Evolutionary conservation across 2,329 filamentous ascomycete species (phyloP).

Genomic region (Pyrenochaeta sp.): DNA sequence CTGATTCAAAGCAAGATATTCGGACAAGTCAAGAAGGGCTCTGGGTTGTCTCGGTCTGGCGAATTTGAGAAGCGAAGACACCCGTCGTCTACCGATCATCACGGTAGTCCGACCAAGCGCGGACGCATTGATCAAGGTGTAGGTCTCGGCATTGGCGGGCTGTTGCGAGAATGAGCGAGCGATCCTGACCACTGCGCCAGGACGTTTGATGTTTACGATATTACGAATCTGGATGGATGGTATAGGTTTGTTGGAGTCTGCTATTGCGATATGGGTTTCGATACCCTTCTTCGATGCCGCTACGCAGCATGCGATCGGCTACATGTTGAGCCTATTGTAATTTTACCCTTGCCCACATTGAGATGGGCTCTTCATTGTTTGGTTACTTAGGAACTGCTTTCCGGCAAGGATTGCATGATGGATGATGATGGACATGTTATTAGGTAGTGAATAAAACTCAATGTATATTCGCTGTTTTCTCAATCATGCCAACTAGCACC

Average conservation of each 20-base stretch:
- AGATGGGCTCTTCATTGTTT: background rate
- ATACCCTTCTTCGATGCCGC: constrained; percentile 25
- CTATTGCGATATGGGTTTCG: constrained; percentile 19
- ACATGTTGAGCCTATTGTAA: background rate
- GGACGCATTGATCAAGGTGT: constrained; percentile 58
- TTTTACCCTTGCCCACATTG: background rate
- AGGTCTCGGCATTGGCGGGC: constrained; percentile 64
- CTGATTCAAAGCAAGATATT: constrained; percentile 69
- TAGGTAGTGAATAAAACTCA: constrained; percentile 15
- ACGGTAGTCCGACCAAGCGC: constrained; percentile 58
- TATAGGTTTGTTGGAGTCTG: constrained; percentile 4
- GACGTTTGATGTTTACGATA: constrained; percentile 23
- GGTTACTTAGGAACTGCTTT: background rate
- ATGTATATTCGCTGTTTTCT: constrained; percentile 14
- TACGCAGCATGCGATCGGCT: constrained; percentile 5
- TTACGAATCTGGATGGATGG: constrained; percentile 15
- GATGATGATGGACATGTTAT: constrained; percentile 1
- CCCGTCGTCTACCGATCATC: constrained; percentile 36
- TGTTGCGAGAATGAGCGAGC: constrained; percentile 39
- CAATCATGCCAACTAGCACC: background rate
- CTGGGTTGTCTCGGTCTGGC: constrained; percentile 46
- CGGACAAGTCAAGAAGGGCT: constrained; percentile 66
- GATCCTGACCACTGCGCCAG: constrained; percentile 26
- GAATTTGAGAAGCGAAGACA: constrained; percentile 45
- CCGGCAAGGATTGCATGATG: background rate